Evolutionary conservation across 1,284 basidiomycete species (phyloP), one percentile per base, ranked within the genome.

Genomic region (Puccinia hordei): DNA sequence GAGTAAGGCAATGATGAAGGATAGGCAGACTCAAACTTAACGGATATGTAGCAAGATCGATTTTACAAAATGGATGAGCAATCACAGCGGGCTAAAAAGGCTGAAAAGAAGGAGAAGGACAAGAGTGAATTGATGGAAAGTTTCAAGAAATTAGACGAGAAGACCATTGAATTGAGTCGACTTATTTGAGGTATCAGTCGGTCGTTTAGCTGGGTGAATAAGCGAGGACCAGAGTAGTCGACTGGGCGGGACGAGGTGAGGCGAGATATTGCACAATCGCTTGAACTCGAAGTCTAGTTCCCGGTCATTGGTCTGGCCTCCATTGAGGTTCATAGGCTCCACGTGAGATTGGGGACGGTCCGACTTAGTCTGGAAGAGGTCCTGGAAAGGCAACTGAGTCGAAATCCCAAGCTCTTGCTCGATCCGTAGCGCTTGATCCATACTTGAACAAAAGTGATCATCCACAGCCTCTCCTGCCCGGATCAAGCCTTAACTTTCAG

Each of bases 221-320:
- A 78, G 51, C 1, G 49, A 68, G 9, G 61, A 55, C 75, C 75
- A 78, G 22, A 78, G 65, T 30, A 78, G 53, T 30, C 65, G 5
- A 68, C 61, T 69, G 22, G 75, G 75, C 33, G 75, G 75, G 44
- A 78, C 55, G 13, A 78, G 53, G 41, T 78, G 75, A 24, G 65
- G 65, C 38, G 75, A 65, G 49, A 78, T 69, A 5, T 68, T 19
- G 30, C 55, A 22, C 19, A 73, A 55, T n/a, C 49, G 44, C 1
- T 73, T 46, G 17, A 57, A 17, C 27, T 73, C 69, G 30, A 73
- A 35, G 19, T 73, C 49, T 27, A 68, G n/a, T 68, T 68, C 73
- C 10, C 44, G 44, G 19, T 55, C 41, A 19, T 27, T 35, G 22
- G 68, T 27, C 44, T 49, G 46, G 68, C 35, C 68, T 41, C 35